Evolutionary conservation across 306 rosid species (phyloP).

Genomic region (Prunus mume): DNA sequence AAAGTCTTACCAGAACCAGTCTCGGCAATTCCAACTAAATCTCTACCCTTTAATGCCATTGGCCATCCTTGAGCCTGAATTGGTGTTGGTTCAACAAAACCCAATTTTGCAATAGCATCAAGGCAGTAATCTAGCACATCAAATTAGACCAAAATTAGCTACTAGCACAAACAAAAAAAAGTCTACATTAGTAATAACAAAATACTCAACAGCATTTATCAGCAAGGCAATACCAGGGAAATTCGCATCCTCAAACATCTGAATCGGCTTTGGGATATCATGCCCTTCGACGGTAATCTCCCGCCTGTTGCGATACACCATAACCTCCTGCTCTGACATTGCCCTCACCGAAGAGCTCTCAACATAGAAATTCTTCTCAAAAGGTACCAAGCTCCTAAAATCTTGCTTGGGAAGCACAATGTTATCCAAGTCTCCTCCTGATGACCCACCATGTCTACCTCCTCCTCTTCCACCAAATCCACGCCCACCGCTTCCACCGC

Average conservation of each 20-base stretch:
- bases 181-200: background rate
- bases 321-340: slow-evolving; percentile 70
- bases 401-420: slow-evolving; percentile 73
- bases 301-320: slow-evolving; percentile 52
- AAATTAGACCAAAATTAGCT: slow-evolving; percentile 14
- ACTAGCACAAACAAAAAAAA: background rate
- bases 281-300: slow-evolving; percentile 83
- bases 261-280: slow-evolving; percentile 79
- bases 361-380: slow-evolving; percentile 76
- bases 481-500: slow-evolving; percentile 40
- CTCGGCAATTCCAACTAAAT: slow-evolving; percentile 94
- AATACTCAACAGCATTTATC: background rate
- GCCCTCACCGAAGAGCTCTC: slow-evolving; percentile 60
- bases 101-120: slow-evolving; percentile 80
- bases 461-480: slow-evolving; percentile 53
- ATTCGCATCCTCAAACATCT: slow-evolving; percentile 66
- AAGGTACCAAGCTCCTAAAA: slow-evolving; percentile 76
- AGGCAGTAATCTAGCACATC: slow-evolving; percentile 66
- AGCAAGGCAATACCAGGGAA: slow-evolving; percentile 64
- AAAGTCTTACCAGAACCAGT: slow-evolving; percentile 97
- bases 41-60: slow-evolving; percentile 95
- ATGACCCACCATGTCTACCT: slow-evolving; percentile 61
- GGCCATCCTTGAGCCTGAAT: slow-evolving; percentile 99
- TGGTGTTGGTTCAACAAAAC: slow-evolving; percentile 93
- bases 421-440: slow-evolving; percentile 73